Conservation (phyloP, 495 filamentous ascomycete species). For the Neurospora discreta region DNA sequence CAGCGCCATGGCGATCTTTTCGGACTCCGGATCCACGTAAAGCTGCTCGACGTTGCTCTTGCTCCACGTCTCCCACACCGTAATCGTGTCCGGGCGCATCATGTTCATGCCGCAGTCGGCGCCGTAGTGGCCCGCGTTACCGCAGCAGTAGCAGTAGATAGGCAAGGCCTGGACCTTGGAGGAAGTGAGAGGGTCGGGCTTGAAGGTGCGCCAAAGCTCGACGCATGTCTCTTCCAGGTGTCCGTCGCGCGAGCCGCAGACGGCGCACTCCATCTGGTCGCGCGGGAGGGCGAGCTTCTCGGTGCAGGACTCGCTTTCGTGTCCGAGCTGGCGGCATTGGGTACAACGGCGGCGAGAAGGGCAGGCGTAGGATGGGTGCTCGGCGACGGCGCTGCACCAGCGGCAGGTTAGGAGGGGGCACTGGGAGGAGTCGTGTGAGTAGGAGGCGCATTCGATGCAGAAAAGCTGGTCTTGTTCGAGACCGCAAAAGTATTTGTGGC, state of each 20-base stretch:
- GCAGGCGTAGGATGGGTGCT: conserved; percentile 25
- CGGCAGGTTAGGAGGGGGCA: conserved; percentile 25
- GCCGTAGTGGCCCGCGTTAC: conserved; percentile 26
- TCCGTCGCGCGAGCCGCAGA: conserved; percentile 18
- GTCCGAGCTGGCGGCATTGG: conserved; percentile 30
- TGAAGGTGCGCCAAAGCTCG: conserved; percentile 30
- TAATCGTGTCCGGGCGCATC: neutral
- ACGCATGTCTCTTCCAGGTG: conserved; percentile 24
- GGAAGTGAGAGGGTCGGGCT: conserved; percentile 3
- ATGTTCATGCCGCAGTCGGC: conserved; percentile 21
- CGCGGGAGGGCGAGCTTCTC: conserved; percentile 23
- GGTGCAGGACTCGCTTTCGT: conserved; percentile 16
- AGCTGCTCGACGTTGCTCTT: conserved; percentile 15
- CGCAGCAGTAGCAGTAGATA: conserved; percentile 32
- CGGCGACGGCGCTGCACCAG: conserved; percentile 18
- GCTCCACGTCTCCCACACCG: conserved; percentile 23
- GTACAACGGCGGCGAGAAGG: conserved; percentile 25
- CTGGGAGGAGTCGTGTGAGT: conserved; percentile 18
- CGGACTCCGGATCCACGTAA: conserved; percentile 26
- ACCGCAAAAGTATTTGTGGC: conserved; percentile 28
- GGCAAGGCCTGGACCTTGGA: conserved; percentile 29
- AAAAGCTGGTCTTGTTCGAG: conserved; percentile 16
- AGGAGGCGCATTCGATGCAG: conserved; percentile 28
- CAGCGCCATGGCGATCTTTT: conserved; percentile 19
- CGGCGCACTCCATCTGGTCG: conserved; percentile 25